phyloP scores from a whole-genome alignment of 306 rosid genomes.

The Quercus ilex region DNA sequence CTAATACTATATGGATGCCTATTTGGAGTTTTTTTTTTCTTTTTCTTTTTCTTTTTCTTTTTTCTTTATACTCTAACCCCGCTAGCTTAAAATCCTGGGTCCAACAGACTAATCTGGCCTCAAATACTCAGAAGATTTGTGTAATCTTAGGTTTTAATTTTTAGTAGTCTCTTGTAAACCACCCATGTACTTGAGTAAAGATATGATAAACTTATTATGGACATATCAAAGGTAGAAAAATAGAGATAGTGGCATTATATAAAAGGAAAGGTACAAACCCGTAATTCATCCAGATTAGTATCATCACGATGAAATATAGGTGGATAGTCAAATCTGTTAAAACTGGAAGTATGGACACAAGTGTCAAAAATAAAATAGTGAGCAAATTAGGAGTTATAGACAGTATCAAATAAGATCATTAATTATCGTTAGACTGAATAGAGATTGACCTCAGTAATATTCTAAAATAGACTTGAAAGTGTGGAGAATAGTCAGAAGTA shows the following conservation, averaged over 20 bases:
- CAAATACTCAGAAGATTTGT: not conserved
- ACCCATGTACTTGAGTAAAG: not conserved
- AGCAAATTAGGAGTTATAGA: conserved; percentile 1
- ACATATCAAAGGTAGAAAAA: not conserved
- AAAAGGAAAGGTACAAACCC: conserved; percentile 57
- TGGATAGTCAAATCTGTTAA: conserved; percentile 80
- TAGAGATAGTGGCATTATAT: not conserved
- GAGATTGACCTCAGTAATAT: conserved; percentile 9
- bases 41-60: too few species aligned
- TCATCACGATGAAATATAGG: conserved; percentile 89
- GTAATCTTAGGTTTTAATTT: not conserved
- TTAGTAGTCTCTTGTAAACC: not conserved
- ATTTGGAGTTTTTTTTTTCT: too few species aligned
- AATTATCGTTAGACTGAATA: conserved; percentile 10
- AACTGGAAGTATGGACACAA: conserved; percentile 55
- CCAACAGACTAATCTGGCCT: not conserved
- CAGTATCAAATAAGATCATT: not conserved
- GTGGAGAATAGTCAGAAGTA: not conserved
- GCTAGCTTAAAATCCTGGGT: too few species aligned
- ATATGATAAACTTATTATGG: not conserved
- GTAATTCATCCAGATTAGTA: conserved; percentile 68
- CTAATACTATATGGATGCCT: too few species aligned
- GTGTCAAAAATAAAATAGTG: conserved; percentile 18
- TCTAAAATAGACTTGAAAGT: conserved; percentile 3
- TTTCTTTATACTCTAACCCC: too few species aligned